These are phyloP conservation scores for Phytophthora ohioensis DNA, from an alignment of 352 stramenopile genomes.

Conservation along the genomic window DNA sequence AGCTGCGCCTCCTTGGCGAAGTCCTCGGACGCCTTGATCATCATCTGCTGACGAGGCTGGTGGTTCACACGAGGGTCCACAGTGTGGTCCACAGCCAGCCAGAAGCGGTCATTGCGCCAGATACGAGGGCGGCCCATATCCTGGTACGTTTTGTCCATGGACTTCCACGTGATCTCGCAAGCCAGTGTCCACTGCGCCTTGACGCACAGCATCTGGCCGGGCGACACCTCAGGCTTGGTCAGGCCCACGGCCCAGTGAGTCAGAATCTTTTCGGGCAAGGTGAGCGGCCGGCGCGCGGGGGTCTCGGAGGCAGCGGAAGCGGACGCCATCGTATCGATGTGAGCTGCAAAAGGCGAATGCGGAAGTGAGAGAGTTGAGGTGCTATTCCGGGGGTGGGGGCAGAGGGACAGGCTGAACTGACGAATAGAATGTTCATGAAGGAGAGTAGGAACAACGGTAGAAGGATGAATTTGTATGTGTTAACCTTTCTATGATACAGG, in stretches of 20 bases:
- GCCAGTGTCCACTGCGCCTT: constrained; percentile 87
- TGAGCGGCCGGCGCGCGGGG: constrained; percentile 62
- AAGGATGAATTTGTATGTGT: constrained; percentile 11
- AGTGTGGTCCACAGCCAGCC: constrained; percentile 87
- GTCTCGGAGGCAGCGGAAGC: constrained; percentile 9
- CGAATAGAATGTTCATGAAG: constrained; percentile 10
- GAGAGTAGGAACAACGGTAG: background rate
- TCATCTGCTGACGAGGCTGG: constrained; percentile 83
- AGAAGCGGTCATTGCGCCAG: constrained; percentile 89
- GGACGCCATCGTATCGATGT: constrained; percentile 23
- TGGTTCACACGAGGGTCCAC: constrained; percentile 88
- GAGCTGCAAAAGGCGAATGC: constrained; percentile 15
- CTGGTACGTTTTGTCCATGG: constrained; percentile 91
- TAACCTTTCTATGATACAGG: background rate
- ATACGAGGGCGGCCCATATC: constrained; percentile 87
- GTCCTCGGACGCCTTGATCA: constrained; percentile 87
- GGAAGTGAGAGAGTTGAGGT: constrained; percentile 24
- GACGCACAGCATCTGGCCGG: constrained; percentile 85
- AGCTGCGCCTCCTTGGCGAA: constrained; percentile 83
- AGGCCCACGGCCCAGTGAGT: constrained; percentile 80
- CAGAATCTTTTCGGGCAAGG: constrained; percentile 87
- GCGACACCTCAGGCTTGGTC: constrained; percentile 64
- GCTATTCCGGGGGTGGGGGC: constrained; percentile 35
- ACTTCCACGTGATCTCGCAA: constrained; percentile 91
- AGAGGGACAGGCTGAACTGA: background rate